These are phyloP conservation scores for Entomortierella beljakovae DNA, from an alignment of 192 early-diverging fungal species.

Conservation along the genomic window DNA sequence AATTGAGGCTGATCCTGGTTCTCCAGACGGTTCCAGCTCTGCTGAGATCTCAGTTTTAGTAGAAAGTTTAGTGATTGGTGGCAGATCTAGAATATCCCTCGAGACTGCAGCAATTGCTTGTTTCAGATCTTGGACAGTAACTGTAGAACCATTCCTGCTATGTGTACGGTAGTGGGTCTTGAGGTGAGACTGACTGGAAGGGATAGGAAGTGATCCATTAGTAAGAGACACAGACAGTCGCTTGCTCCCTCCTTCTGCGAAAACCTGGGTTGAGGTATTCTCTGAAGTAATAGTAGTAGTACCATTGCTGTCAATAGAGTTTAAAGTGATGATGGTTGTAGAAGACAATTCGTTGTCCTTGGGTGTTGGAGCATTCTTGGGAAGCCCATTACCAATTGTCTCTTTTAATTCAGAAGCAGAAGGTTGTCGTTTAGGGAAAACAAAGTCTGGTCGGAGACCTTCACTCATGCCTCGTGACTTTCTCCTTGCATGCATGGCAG, in stretches of 20 bases:
- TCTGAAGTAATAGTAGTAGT: neutral
- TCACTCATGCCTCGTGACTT: conserved; percentile 38
- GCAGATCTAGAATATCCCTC: conserved; percentile 32
- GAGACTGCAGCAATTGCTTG: conserved; percentile 49
- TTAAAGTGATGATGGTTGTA: conserved; percentile 12
- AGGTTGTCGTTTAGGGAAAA: conserved; percentile 37
- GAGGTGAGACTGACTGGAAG: conserved; percentile 39
- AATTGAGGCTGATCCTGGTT: conserved; percentile 5
- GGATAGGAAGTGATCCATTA: conserved; percentile 23
- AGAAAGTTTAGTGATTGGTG: conserved; percentile 11
- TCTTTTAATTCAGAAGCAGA: conserved; percentile 4
- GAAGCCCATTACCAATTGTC: neutral
- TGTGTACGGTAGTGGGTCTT: conserved; percentile 54
- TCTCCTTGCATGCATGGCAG: conserved; percentile 44
- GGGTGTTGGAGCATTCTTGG: conserved; percentile 1
- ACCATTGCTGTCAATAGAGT: neutral
- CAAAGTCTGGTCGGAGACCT: conserved; percentile 50
- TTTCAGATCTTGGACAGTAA: conserved; percentile 51
- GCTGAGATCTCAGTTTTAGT: neutral
- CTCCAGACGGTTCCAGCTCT: neutral
- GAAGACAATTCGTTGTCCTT: neutral
- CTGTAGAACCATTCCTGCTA: conserved; percentile 48
- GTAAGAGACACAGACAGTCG: conserved; percentile 5
- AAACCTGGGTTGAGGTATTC: neutral
- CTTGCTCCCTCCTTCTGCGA: neutral